Evolutionary conservation across 768 basidiomycete species (phyloP).

Genomic region (Trametes sanguinea): DNA sequence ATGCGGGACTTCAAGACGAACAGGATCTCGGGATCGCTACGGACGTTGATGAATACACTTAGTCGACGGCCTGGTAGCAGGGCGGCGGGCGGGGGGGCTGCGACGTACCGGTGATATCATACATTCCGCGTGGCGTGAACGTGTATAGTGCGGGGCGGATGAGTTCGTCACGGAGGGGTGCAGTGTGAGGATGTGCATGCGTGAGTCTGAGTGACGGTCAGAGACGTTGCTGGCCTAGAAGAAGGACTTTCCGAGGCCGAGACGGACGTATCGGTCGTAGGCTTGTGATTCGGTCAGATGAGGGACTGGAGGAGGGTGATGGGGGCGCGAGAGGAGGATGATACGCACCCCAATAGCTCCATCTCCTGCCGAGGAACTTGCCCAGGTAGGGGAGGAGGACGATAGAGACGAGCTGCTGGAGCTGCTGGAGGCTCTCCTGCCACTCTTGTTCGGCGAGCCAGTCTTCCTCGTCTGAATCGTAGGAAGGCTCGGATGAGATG

Average conservation of each 20-base stretch:
- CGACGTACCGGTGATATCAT: conserved; percentile 14
- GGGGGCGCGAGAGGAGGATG: conserved; percentile 3
- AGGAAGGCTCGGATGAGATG: conserved; percentile 47
- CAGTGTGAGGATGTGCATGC: not conserved
- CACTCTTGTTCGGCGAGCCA: conserved; percentile 85
- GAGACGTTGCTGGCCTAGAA: conserved; percentile 42
- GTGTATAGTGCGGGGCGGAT: not conserved
- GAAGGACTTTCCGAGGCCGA: conserved; percentile 67
- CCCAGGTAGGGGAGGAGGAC: conserved; percentile 86
- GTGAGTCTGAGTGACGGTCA: not conserved
- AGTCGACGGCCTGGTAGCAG: conserved; percentile 36
- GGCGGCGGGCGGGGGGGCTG: not conserved
- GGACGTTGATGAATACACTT: conserved; percentile 52
- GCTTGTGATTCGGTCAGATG: conserved; percentile 42
- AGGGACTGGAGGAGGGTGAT: not conserved
- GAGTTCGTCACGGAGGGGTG: not conserved
- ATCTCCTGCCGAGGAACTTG: conserved; percentile 84
- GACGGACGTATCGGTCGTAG: conserved; percentile 66
- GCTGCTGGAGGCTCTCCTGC: conserved; percentile 86
- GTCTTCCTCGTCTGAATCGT: conserved; percentile 67
- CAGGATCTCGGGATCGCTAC: conserved; percentile 41
- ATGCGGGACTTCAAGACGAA: conserved; percentile 41
- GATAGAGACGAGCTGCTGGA: conserved; percentile 77
- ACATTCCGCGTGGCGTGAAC: not conserved
- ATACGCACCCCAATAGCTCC: conserved; percentile 81